Base-by-base conservation (phyloP, 306 rosid species). In the Purshia tridentata region DNA sequence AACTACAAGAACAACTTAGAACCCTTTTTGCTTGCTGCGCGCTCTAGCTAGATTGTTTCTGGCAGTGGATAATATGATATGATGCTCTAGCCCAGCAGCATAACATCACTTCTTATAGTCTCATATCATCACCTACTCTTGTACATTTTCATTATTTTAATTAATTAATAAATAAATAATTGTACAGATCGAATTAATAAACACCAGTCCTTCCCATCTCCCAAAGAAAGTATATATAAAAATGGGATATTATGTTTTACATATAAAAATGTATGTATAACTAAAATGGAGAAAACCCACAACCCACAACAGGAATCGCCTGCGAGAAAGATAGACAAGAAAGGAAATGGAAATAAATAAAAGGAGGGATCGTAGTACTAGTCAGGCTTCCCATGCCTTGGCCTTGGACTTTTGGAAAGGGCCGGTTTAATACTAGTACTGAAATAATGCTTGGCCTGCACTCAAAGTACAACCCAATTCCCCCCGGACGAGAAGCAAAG, bases 261-360 rank as follows among this genome's bases (percentile, higher is more conserved):
- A 23, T 23, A 23, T 23, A 23, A 23, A 23, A 23, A 23, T 23
- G 29, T 23, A 23, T 23, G 29, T 23, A 23, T 23, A 23, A 23
- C 2, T 23, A 72, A 77, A 84, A 56, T 47, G 54, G 87, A 70
- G 44, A 72, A 76, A 81, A 80, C 76, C 83, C 76, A 69, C 86
- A 81, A 91, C 92, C 83, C 76, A 69, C 86, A 81, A 91, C 92
- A 89, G 78, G 90, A 93, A 93, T 93, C 88, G 83, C 90, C 88
- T 89, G 97, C 78, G 80, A 76, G 46, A 84, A 80, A 72, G 72
- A 76, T 16, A 81, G 70, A 81, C 76, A 41, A 81, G 82, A 84
- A 87, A 78, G 88, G 87, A 80, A 85, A 90, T 60, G 52, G 57
- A 84, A 82, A 77, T 78, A 81, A 79, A 87, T 71, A 76, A 22